Conservation (phyloP, 2,329 filamentous ascomycete species). For the Fusarium sp. region DNA sequence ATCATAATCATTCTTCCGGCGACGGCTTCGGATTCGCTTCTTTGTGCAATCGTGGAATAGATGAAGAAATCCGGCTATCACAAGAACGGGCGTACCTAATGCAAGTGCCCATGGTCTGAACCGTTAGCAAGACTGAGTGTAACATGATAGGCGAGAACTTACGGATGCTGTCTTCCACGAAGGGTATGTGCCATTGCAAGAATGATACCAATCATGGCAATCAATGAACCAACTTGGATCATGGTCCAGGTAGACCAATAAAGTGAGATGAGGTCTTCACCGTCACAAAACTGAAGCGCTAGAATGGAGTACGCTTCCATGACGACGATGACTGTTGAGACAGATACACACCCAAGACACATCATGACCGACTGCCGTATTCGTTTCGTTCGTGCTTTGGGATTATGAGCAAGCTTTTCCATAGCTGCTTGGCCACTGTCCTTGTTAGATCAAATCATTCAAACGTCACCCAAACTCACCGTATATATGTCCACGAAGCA, state of each 20-base stretch:
- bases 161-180: constrained; percentile 62
- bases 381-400: constrained; percentile 47
- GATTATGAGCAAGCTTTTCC: constrained; percentile 48
- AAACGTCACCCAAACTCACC: constrained; percentile 43
- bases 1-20: constrained; percentile 37
- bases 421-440: constrained; percentile 50
- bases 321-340: constrained; percentile 58
- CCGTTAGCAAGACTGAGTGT: constrained; percentile 1
- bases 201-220: constrained; percentile 67
- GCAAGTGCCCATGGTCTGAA: constrained; percentile 65
- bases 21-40: constrained; percentile 48
- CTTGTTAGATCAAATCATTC: neutral
- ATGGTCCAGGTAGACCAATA: constrained; percentile 72
- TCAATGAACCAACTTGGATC: constrained; percentile 66
- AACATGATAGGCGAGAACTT: constrained; percentile 38
- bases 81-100: constrained; percentile 67
- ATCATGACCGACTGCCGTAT: constrained; percentile 55
- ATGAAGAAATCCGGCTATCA: constrained; percentile 64
- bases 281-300: constrained; percentile 67
- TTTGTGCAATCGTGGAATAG: constrained; percentile 55
- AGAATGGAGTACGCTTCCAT: constrained; percentile 65
- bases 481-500: constrained; percentile 54
- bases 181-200: constrained; percentile 62
- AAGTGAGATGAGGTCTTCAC: constrained; percentile 67
- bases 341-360: constrained; percentile 55